Conservation (phyloP, 2,329 filamentous ascomycete genomes). For the Pochonia chlamydosporia region DNA sequence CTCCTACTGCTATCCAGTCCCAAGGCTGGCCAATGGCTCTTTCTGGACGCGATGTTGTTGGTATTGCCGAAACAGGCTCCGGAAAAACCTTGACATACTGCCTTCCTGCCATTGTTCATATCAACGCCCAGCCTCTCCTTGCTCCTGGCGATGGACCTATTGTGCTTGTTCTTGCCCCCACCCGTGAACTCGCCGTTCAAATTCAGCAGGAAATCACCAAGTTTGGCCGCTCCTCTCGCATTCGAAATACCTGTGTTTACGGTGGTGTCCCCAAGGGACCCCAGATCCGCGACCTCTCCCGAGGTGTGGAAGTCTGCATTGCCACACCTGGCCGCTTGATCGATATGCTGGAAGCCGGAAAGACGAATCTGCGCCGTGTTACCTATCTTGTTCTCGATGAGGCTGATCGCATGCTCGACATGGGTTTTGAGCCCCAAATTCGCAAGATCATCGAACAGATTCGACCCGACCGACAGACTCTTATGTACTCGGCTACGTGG, state of each 20-base stretch:
- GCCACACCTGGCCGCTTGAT: slow-evolving; percentile 96
- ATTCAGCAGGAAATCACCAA: slow-evolving; percentile 99
- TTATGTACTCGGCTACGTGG: slow-evolving; percentile 99
- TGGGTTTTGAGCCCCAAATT: slow-evolving; percentile 99
- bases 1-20: slow-evolving; percentile 92
- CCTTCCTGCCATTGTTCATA: slow-evolving; percentile 96
- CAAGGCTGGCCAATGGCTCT: slow-evolving; percentile 99
- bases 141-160: slow-evolving; percentile 94
- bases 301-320: slow-evolving; percentile 97
- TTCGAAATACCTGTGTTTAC: slow-evolving; percentile 98
- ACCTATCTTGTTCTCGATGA: slow-evolving; percentile 98
- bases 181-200: slow-evolving; percentile 95
- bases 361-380: slow-evolving; percentile 95
- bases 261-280: slow-evolving; percentile 97
- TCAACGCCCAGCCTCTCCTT: slow-evolving; percentile 96
- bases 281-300: slow-evolving; percentile 89
- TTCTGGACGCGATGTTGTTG: slow-evolving; percentile 94
- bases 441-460: slow-evolving; percentile 98
- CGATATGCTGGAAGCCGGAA: slow-evolving; percentile 96
- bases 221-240: slow-evolving; percentile 95
- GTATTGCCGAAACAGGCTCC: slow-evolving; percentile 98
- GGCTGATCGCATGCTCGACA: slow-evolving; percentile 99
- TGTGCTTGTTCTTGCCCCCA: slow-evolving; percentile 90
- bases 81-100: slow-evolving; percentile 99
- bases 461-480: slow-evolving; percentile 94